Conservation (phyloP, 768 basidiomycete genomes). For the Mycena metata region DNA sequence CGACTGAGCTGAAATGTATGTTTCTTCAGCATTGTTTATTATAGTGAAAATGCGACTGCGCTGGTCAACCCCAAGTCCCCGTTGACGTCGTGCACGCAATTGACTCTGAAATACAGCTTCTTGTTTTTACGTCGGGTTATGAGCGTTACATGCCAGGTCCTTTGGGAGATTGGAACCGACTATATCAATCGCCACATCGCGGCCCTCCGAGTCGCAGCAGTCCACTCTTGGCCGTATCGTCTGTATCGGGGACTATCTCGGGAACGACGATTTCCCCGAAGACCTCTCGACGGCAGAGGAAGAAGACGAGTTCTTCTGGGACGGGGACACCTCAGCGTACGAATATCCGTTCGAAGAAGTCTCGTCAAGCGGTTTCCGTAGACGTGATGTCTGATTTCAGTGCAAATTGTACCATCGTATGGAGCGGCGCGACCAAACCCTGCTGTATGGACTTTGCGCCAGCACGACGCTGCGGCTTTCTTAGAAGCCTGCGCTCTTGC, state of each 20-base stretch:
- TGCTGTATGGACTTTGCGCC: background rate
- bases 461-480: too few species aligned
- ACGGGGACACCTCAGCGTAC: background rate
- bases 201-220: background rate
- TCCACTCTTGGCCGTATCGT: constrained; percentile 42
- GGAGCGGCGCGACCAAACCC: background rate
- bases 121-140: background rate
- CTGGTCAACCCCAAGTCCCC: constrained; percentile 1
- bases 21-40: too few species aligned
- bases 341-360: background rate
- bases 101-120: background rate
- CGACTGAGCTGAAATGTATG: too few species aligned
- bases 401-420: background rate
- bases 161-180: constrained; percentile 10
- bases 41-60: background rate
- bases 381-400: background rate
- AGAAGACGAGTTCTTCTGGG: background rate
- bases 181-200: background rate
- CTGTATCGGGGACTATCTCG: constrained; percentile 36
- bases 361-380: too few species aligned
- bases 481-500: background rate
- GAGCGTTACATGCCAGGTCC: constrained; percentile 18
- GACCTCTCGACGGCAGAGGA: constrained; percentile 3
- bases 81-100: constrained; percentile 8
- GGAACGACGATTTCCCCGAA: constrained; percentile 22